Conservation (phyloP, 306 rosid species). For the Ceratonia siliqua region DNA sequence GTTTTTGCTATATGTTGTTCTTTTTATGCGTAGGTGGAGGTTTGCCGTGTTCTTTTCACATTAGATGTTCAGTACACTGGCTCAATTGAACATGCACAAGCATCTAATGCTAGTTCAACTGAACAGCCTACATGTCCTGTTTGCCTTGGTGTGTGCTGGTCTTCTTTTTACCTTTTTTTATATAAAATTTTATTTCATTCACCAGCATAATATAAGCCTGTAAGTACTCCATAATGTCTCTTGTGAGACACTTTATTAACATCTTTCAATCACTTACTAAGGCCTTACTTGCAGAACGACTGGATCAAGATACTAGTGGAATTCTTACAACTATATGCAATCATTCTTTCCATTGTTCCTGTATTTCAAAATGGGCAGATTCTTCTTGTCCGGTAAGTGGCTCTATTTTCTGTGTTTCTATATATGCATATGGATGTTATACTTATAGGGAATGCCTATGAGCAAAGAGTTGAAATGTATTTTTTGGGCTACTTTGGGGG, state of each 20-base stretch:
- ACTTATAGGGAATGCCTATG: neutral
- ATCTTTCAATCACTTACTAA: neutral
- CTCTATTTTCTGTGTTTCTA: neutral
- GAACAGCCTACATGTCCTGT: conserved; percentile 95
- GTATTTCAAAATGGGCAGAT: conserved; percentile 95
- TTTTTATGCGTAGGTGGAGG: conserved; percentile 56
- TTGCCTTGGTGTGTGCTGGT: conserved; percentile 73
- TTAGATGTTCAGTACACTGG: conserved; percentile 92
- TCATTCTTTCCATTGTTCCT: conserved; percentile 94
- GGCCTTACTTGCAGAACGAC: conserved; percentile 60
- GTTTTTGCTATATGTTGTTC: neutral
- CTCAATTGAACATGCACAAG: conserved; percentile 78
- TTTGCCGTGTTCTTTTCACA: conserved; percentile 71
- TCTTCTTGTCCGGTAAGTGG: conserved; percentile 94
- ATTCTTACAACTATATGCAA: conserved; percentile 96
- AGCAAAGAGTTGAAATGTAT: neutral
- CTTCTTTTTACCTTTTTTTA: neutral
- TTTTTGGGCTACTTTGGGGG: conserved; percentile 6
- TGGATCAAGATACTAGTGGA: conserved; percentile 87
- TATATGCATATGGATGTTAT: conserved; percentile 6
- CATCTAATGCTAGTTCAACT: conserved; percentile 67
- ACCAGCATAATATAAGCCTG: neutral
- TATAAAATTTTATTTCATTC: neutral
- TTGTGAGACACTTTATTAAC: neutral
- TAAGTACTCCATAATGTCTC: neutral